phyloP scores from a whole-genome alignment of 306 rosid species.

The Dalbergia oliveri region DNA sequence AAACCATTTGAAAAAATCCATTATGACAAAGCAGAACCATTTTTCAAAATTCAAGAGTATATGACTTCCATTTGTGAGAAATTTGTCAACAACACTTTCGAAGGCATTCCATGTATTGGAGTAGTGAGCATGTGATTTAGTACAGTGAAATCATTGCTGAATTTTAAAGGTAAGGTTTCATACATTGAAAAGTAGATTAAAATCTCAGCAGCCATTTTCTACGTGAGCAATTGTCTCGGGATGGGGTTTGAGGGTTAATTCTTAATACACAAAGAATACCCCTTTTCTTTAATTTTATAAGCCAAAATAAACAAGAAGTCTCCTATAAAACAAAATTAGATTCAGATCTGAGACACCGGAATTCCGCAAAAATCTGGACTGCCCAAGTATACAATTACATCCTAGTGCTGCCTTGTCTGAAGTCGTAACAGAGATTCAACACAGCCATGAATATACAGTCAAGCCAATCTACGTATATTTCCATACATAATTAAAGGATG shows the following conservation, averaged over 20 bases:
- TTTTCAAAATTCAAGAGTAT: neutral
- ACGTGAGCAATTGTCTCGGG: neutral
- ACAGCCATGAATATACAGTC: neutral
- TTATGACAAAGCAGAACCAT: neutral
- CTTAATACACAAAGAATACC: neutral
- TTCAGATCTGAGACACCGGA: neutral
- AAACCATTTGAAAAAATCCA: neutral
- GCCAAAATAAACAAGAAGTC: neutral
- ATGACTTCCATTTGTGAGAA: neutral
- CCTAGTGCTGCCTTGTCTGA: neutral
- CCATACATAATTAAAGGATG: neutral
- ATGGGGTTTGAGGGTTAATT: neutral
- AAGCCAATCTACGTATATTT: neutral
- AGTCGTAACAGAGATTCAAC: neutral
- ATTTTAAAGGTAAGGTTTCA: neutral
- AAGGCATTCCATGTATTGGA: neutral
- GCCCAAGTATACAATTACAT: neutral
- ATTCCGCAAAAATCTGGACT: neutral
- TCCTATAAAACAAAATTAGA: neutral
- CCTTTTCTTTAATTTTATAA: neutral
- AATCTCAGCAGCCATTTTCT: neutral
- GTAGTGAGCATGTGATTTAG: neutral
- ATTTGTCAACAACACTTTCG: neutral
- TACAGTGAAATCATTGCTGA: neutral
- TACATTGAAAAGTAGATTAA: neutral